A percentile compares a stretch with the other conserved stretches of the same genome.
phyloP scores from a whole-genome alignment of 345 rosid genomes.

The Lumnitzera racemosa region DNA sequence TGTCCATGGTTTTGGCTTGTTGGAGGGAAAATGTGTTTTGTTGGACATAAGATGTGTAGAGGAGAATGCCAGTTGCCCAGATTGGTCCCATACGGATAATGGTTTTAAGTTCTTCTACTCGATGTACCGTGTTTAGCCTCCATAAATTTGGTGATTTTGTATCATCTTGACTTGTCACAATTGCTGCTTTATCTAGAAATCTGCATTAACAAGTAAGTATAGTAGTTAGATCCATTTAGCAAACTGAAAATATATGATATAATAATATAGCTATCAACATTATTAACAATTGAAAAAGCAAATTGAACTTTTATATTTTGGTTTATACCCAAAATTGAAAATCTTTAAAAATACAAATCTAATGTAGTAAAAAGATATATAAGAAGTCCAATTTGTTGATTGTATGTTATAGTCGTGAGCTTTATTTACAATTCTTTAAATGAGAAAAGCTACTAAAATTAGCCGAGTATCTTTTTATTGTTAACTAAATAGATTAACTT shows the following conservation, averaged over 20 bases:
- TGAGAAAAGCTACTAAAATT: too few relatives aligned
- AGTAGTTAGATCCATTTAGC: not conserved
- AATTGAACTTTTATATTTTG: too few relatives aligned
- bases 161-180: slow-evolving; percentile 46
- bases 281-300: too few relatives aligned
- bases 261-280: too few relatives aligned
- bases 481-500: too few relatives aligned
- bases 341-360: too few relatives aligned
- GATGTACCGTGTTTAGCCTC: slow-evolving; percentile 74
- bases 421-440: too few relatives aligned
- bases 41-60: slow-evolving; percentile 71
- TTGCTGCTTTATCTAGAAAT: slow-evolving; percentile 81
- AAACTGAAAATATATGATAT: not conserved
- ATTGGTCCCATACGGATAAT: slow-evolving; percentile 85
- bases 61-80: slow-evolving; percentile 80
- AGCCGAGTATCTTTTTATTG: too few relatives aligned
- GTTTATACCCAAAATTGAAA: too few relatives aligned
- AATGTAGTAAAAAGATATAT: too few relatives aligned
- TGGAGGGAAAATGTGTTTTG: slow-evolving; percentile 72
- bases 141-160: slow-evolving; percentile 47
- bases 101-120: slow-evolving; percentile 81
- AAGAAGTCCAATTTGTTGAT: too few relatives aligned
- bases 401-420: too few relatives aligned
- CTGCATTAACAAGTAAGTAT: slow-evolving; percentile 14
- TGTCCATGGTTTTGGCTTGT: slow-evolving; percentile 83